These are phyloP conservation scores for Aspergillus uvarum DNA, from an alignment of 2,329 filamentous ascomycete genomes.

Conservation along the genomic window DNA sequence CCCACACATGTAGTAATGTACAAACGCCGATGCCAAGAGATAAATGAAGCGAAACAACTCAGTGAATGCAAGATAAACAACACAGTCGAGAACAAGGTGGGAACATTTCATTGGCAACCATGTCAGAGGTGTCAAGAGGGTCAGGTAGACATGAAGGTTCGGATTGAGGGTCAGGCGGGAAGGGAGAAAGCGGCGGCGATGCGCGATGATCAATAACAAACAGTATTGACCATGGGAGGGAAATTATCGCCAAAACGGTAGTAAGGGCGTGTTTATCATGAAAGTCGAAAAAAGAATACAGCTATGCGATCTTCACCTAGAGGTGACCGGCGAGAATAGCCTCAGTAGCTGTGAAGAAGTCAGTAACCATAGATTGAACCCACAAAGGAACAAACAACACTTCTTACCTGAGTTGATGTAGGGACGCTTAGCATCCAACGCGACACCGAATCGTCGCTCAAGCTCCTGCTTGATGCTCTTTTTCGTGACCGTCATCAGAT, in stretches of 20 bases:
- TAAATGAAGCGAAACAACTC: neutral
- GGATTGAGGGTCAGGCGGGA: neutral
- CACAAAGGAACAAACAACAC: neutral
- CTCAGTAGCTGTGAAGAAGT: slow-evolving; percentile 3
- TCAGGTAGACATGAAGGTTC: neutral
- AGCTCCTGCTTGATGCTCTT: slow-evolving; percentile 95
- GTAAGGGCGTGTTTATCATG: neutral
- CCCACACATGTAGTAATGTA: neutral
- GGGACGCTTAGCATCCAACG: slow-evolving; percentile 80
- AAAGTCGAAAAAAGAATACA: neutral
- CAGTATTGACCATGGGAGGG: too few relatives aligned
- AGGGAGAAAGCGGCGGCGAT: too few relatives aligned
- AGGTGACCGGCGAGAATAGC: slow-evolving; percentile 7
- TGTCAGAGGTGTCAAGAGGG: neutral
- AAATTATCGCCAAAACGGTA: neutral
- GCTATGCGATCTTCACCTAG: neutral
- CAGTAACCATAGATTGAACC: neutral
- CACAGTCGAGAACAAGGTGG: neutral
- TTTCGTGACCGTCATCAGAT: slow-evolving; percentile 98
- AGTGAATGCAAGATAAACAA: neutral
- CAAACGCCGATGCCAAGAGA: neutral
- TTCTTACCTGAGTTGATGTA: slow-evolving; percentile 88
- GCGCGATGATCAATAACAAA: too few relatives aligned
- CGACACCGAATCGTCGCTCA: slow-evolving; percentile 83
- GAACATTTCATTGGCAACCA: neutral